These are phyloP conservation scores for Penicillium herquei DNA, from an alignment of 495 filamentous ascomycete species.

Conservation along the genomic window DNA sequence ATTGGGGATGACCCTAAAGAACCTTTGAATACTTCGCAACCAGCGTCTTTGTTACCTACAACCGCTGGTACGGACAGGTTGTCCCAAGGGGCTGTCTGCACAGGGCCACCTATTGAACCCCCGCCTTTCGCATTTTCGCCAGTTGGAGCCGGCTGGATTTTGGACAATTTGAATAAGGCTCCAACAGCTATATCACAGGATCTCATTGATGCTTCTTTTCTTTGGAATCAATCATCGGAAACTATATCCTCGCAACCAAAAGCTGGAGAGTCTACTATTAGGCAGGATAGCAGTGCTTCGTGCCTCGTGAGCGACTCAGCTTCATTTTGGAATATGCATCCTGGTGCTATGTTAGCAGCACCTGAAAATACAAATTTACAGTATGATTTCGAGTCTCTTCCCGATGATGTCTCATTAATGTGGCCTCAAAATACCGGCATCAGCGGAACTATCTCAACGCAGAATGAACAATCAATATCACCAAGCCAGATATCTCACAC, in stretches of 20 bases:
- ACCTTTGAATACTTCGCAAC: not conserved
- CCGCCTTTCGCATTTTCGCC: no score
- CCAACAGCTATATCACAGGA: not conserved
- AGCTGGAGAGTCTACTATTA: not conserved
- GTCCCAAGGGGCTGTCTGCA: not conserved
- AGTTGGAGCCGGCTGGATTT: not conserved
- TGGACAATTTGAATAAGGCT: not conserved
- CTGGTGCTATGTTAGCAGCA: conserved; percentile 3
- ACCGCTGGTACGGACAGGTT: not conserved
- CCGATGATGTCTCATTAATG: not conserved
- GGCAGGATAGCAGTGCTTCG: not conserved
- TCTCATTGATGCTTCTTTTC: not conserved
- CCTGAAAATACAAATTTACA: not conserved
- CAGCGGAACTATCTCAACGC: not conserved
- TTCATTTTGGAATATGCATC: conserved; percentile 12
- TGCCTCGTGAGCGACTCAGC: conserved; percentile 12
- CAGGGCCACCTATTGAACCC: no score
- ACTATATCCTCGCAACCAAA: conserved; percentile 5
- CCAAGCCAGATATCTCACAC: not conserved
- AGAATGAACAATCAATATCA: not conserved
- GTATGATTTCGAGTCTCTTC: not conserved
- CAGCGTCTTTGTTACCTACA: not conserved
- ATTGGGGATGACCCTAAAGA: no score
- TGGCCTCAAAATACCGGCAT: not conserved
- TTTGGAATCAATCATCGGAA: conserved; percentile 5